phyloP scores from a whole-genome alignment of 176 grass and related monocot genomes.

The Triticum urartu region DNA sequence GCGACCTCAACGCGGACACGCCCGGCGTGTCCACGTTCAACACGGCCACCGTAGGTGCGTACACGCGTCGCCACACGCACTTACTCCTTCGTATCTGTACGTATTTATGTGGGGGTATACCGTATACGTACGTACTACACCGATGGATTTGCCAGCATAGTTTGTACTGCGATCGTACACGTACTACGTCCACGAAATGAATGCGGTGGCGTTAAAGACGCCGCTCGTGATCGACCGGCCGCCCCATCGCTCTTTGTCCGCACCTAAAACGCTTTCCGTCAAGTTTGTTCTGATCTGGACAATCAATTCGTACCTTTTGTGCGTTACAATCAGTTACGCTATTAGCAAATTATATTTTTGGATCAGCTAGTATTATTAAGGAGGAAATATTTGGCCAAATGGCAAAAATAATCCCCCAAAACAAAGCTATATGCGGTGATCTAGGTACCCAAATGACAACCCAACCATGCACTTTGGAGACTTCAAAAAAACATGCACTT shows the following conservation, averaged over 20 bases:
- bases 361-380: too few relatives aligned
- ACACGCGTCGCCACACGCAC: background rate
- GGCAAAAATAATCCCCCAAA: too few relatives aligned
- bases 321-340: background rate
- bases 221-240: background rate
- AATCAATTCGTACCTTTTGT: background rate
- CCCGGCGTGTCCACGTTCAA: slow-evolving; percentile 84
- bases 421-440: too few relatives aligned
- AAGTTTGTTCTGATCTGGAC: background rate
- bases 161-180: background rate
- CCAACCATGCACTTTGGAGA: background rate
- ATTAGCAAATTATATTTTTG: too few relatives aligned
- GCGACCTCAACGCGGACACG: slow-evolving; percentile 67
- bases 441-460: too few relatives aligned
- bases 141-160: background rate
- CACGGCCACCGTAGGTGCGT: slow-evolving; percentile 85
- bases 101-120: background rate
- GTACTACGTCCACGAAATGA: slow-evolving; percentile 29
- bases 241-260: slow-evolving; percentile 18
- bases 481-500: background rate
- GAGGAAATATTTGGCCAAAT: too few relatives aligned
- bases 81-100: background rate
- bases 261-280: slow-evolving; percentile 36
- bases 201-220: slow-evolving; percentile 15
- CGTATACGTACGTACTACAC: background rate